Conservation (phyloP, 2,329 filamentous ascomycete genomes). For the Endothia cerciana region DNA sequence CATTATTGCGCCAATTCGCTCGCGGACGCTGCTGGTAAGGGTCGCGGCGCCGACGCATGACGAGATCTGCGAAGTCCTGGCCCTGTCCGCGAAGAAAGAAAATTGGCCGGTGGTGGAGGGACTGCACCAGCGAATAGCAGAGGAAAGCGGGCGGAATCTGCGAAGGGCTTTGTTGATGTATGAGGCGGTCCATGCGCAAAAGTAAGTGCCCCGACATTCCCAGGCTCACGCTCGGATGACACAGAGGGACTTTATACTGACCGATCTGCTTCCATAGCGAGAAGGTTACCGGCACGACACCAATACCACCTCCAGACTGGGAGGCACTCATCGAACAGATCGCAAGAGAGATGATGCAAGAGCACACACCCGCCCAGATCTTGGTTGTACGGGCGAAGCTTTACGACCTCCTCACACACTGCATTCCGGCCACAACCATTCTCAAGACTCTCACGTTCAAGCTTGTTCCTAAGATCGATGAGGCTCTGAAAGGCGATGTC, state of each 20-base stretch:
- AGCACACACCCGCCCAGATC: conserved; percentile 88
- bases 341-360: conserved; percentile 90
- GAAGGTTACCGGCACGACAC: conserved; percentile 83
- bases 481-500: conserved; percentile 86
- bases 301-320: conserved; percentile 95
- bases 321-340: conserved; percentile 88
- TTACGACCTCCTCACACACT: conserved; percentile 97
- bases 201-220: conserved; percentile 63
- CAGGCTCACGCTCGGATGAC: neutral
- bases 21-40: conserved; percentile 85
- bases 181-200: conserved; percentile 95
- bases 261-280: conserved; percentile 63
- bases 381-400: conserved; percentile 87
- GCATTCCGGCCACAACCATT: conserved; percentile 92
- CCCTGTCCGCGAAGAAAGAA: conserved; percentile 73
- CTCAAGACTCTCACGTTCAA: conserved; percentile 96
- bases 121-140: conserved; percentile 83
- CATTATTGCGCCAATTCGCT: conserved; percentile 97
- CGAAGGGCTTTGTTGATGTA: conserved; percentile 93
- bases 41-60: conserved; percentile 86
- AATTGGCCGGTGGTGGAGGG: conserved; percentile 77
- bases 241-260: conserved; percentile 15
- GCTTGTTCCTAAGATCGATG: conserved; percentile 83
- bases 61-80: conserved; percentile 82
- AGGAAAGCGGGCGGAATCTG: conserved; percentile 88